phyloP scores from a whole-genome alignment of 2,329 filamentous ascomycete genomes.

The Diaporthe sp. region DNA sequence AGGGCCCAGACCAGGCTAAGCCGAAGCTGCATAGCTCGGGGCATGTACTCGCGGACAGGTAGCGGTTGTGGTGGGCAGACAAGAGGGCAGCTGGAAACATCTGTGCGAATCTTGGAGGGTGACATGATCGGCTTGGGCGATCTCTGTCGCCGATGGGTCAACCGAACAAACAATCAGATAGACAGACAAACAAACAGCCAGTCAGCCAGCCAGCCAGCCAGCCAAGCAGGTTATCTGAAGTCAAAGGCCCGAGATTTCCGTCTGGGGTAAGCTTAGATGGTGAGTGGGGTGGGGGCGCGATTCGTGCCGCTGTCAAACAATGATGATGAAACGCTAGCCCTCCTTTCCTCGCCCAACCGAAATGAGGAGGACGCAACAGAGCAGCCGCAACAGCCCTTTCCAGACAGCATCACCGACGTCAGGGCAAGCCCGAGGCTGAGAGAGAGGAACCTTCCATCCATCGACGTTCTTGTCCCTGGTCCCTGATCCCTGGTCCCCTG shows the following conservation, averaged over 20 bases:
- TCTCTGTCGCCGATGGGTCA: background rate
- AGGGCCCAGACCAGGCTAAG: background rate
- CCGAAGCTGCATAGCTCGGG: background rate
- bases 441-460: conserved; percentile 15
- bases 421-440: conserved; percentile 31
- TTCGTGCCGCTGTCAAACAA: conserved; percentile 34
- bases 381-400: conserved; percentile 26
- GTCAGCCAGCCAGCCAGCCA: background rate
- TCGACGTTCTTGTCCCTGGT: background rate
- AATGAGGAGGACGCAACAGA: conserved; percentile 25
- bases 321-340: conserved; percentile 32
- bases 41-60: background rate
- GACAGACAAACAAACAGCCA: background rate
- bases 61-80: background rate
- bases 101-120: background rate
- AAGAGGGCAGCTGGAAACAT: background rate
- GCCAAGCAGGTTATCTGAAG: conserved; percentile 7
- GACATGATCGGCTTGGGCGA: background rate
- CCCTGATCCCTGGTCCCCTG: background rate
- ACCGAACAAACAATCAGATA: background rate
- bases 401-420: conserved; percentile 34
- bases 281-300: conserved; percentile 27
- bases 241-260: conserved; percentile 15
- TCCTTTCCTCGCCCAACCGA: conserved; percentile 18
- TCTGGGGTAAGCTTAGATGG: conserved; percentile 27